Base-by-base conservation (phyloP, 192 early-diverging fungal genomes). In the Nowakowskiella sp. region DNA sequence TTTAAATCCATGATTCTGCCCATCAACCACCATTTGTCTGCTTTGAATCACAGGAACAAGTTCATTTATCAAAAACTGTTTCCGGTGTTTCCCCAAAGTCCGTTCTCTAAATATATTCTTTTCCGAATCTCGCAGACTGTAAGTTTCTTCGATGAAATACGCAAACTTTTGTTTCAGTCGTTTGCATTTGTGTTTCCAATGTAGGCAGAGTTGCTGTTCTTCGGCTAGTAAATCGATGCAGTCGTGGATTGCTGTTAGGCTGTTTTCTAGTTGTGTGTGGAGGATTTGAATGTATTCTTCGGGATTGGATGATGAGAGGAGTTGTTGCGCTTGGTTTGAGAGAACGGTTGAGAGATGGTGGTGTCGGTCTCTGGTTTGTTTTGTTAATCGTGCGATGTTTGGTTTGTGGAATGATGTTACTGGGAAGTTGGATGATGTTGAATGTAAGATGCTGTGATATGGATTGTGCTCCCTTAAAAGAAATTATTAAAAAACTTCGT, bases 211-310 rank as follows among this genome's bases (percentile, higher is more conserved):
- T n/a, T n/a, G 53, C n/a, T 56, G 59, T 34, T 67, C 65, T 45
- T 67, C 65, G 22, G 61, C 55, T 5, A 67, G 49, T 6, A 56
- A 55, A 24, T 67, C 65, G 10, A 67, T 26, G 51, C 61, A 65
- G 21, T 64, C 65, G 46, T 67, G 55, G 2, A 67, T 31, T 1
- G 49, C 36, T 3, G 58, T 64, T 58, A 67, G 57, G 9, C 33
- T 54, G 48, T 49, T 53, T 19, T 39, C 13, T 4, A 67, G 36
- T 43, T 67, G 65, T 9, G 27, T 7, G 53, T 67, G 65, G 3
- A 67, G 61, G 0, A 39, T 36, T 10, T 31, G 43, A 1, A 67
- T 51, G 49, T 67, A 67, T 23, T 53, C 27, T 4, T 32, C 49
- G 2, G 65, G 61, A 13, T 59, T 58, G 2, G 6, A 25, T 4